A percentile compares a stretch with the other conserved stretches of the same genome.
Conservation (phyloP, 2,329 filamentous ascomycete genomes). For the Alternaria ventricosa region DNA sequence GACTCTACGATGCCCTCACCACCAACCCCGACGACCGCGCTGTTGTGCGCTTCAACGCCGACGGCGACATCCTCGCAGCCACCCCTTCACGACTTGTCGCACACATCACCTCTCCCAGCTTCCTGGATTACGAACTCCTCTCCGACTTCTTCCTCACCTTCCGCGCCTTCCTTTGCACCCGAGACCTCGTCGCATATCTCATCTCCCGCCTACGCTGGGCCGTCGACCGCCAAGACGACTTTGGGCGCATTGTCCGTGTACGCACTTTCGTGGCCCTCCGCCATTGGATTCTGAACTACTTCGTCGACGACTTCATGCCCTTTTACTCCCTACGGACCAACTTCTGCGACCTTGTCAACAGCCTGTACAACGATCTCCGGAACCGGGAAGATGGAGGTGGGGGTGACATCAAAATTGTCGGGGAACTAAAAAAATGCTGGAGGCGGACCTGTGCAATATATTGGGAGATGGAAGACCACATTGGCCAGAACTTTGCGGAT, state of each 20-base stretch:
- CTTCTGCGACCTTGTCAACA: slow-evolving; percentile 83
- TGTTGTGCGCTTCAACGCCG: slow-evolving; percentile 81
- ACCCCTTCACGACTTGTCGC: slow-evolving; percentile 90
- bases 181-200: slow-evolving; percentile 81
- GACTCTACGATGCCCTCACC: slow-evolving; percentile 82
- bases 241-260: slow-evolving; percentile 91
- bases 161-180: slow-evolving; percentile 80
- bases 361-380: slow-evolving; percentile 60
- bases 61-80: slow-evolving; percentile 81
- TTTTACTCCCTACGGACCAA: slow-evolving; percentile 74
- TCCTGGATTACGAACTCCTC: slow-evolving; percentile 94
- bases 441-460: slow-evolving; percentile 86
- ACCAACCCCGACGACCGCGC: slow-evolving; percentile 81
- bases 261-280: slow-evolving; percentile 93
- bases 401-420: slow-evolving; percentile 82
- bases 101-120: slow-evolving; percentile 94
- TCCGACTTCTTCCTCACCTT: slow-evolving; percentile 99
- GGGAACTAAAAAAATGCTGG: slow-evolving; percentile 97
- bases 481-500: slow-evolving; percentile 64
- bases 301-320: slow-evolving; percentile 88
- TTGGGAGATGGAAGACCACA: slow-evolving; percentile 79
- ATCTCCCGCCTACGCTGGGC: slow-evolving; percentile 89
- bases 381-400: slow-evolving; percentile 60
- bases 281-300: slow-evolving; percentile 99
- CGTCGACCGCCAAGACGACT: slow-evolving; percentile 77